Evolutionary conservation across 1,284 basidiomycete genomes (phyloP), one percentile per base, ranked within the genome.

Genomic region (Pyrrhoderma noxium): DNA sequence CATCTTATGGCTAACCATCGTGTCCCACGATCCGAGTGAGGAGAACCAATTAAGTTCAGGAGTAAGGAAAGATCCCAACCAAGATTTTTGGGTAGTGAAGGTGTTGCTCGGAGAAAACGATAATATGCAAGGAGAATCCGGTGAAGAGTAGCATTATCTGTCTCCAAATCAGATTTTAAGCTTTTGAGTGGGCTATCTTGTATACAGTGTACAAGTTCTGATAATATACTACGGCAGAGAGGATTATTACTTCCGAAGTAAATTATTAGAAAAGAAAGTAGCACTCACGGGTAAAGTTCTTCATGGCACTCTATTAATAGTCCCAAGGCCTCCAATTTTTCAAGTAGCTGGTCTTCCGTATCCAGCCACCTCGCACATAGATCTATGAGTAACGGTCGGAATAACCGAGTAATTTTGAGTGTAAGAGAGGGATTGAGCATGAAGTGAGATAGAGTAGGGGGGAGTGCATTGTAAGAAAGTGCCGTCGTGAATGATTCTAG

Each of bases 41-140:
- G 67, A 36, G 75, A 62, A 65, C 72, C 77, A 34, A 85, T 75
- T 16, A 90, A 67, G 47, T 63, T 63, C 8, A 76, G 76, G 18
- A 90, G 70, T 11, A 79, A 76, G 0, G 73, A 67, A 19, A 81
- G 63, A 0, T 89, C 70, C 89, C 90, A 93, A 43, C 68, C 61
- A n/a, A 82, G 67, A 14, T 76, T 67, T 9, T 64, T 57, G 1
- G 88, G 82, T 8, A 93, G 72, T 51, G 77, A 67, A 11, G 82
- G 79, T 62, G 90, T 90, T 40, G 80, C 80, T 58, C 76, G 74
- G 11, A 93, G 71, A 38, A 94, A 75, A 36, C 92, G 84, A 61
- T 87, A 88, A 62, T 92, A 89, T 1, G 86, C 78, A 39, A 94
- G 73, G 13, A 95, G 76, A 0, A 87, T 65, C 22, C 72, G 69